Evolutionary conservation across 768 basidiomycete species (phyloP), one percentile per base, ranked within the genome.

Genomic region (Termitomyces sp.): DNA sequence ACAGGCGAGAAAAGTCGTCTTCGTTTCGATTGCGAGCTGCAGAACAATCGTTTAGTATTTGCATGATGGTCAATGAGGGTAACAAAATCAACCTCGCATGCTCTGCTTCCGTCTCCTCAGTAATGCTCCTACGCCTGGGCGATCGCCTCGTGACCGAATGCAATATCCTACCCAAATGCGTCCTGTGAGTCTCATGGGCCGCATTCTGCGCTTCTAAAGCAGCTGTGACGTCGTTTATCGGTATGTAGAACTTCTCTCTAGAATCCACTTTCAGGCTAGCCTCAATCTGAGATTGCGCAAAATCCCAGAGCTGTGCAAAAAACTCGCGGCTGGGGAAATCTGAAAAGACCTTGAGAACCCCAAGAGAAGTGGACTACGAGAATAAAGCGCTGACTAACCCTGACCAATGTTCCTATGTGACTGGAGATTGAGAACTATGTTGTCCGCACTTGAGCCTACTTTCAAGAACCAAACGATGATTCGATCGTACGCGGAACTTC

Each of bases 301-400:
- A 70, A 33, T 74, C 72, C 58, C 77, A 76, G 4, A 84, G 66
- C 44, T 82, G 80, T 30, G 81, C 77, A 20, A 84, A 63, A 62
- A 85, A 84, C 18, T 75, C 73, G 37, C 71, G 68, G 7, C 77
- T 65, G n/a, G 80, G 80, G 60, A 81, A 83, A 20, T 76, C 78
- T 80, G 54, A 1, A 33, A 53, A 49, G 42, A 44, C 20, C 13
- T 30, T 50, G 13, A 49, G 2, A 11, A 13, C 41, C 7, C 24
- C 24, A 31, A n/a, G 39, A 9, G 22, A 51, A 58, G 22, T 36
- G 36, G 22, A 33, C 13, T 7, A 54, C 27, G 22, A 47, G 2
- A 15, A 16, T 22, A 12, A 15, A 37, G 6, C n/a, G n/a, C 36
- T 48, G 58, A 55, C 73, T n/a, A 15, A 80, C 80, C 77, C 72